Conservation (phyloP, 345 rosid species). For the Psidium guajava region DNA sequence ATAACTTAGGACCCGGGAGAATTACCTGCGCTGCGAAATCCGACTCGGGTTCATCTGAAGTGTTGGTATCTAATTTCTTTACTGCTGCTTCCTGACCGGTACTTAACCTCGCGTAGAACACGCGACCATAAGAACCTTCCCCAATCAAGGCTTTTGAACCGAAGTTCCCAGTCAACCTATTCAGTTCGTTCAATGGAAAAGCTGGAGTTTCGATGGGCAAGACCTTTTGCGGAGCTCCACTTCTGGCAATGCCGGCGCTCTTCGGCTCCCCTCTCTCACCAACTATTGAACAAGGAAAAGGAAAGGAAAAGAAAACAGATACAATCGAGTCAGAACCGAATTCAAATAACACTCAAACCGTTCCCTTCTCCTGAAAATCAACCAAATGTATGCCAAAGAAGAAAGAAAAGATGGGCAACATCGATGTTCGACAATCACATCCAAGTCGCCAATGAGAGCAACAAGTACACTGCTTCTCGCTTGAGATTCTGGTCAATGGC, state of each 20-base stretch:
- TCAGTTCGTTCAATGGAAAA: slow-evolving; percentile 54
- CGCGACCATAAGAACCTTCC: slow-evolving; percentile 95
- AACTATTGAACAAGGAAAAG: slow-evolving; percentile 9
- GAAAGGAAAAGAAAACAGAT: background rate
- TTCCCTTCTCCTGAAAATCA: background rate
- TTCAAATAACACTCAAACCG: background rate
- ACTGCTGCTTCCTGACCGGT: slow-evolving; percentile 48
- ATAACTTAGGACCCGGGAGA: background rate
- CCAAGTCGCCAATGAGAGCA: background rate
- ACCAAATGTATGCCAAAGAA: background rate
- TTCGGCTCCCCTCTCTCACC: slow-evolving; percentile 61
- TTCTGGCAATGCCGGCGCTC: slow-evolving; percentile 29
- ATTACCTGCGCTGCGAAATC: slow-evolving; percentile 76
- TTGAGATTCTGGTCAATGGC: background rate
- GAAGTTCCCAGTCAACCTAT: slow-evolving; percentile 50
- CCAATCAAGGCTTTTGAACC: slow-evolving; percentile 76
- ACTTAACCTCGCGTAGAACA: slow-evolving; percentile 47
- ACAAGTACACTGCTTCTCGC: background rate
- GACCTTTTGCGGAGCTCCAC: slow-evolving; percentile 62
- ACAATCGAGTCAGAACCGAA: background rate
- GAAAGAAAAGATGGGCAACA: background rate
- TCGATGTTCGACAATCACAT: background rate
- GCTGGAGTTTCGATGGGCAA: slow-evolving; percentile 74
- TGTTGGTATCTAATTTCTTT: slow-evolving; percentile 70
- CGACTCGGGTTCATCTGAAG: slow-evolving; percentile 63